Percentiles rank a stretch among this genome's conserved stretches.
Conservation (phyloP, 2,329 filamentous ascomycete genomes). For the Cladorrhinum sp. region DNA sequence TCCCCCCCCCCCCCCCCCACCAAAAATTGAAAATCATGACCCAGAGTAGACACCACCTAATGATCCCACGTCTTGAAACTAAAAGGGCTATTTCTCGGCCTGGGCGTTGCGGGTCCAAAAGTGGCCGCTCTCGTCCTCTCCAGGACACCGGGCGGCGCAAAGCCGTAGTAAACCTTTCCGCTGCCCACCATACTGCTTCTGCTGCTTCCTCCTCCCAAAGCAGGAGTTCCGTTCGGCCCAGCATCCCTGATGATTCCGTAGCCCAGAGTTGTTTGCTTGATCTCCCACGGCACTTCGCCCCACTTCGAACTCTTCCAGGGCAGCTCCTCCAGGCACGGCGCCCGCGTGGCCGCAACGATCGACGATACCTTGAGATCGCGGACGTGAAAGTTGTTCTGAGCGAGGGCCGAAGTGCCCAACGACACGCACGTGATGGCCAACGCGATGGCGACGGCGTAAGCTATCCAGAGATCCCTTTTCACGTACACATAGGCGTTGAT, state of each 20-base stretch:
- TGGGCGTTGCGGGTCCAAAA: constrained; percentile 15
- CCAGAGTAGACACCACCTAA: neutral
- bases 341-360: constrained; percentile 42
- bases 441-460: constrained; percentile 29
- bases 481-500: constrained; percentile 37
- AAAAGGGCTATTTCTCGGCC: constrained; percentile 14
- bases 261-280: constrained; percentile 25
- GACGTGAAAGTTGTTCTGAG: constrained; percentile 35
- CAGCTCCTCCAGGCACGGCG: constrained; percentile 38
- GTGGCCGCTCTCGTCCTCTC: constrained; percentile 17
- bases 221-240: constrained; percentile 10
- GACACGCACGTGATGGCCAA: constrained; percentile 29
- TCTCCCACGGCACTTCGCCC: constrained; percentile 26
- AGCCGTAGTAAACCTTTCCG: constrained; percentile 28
- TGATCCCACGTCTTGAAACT: constrained; percentile 21
- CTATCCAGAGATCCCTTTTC: constrained; percentile 34
- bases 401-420: constrained; percentile 35
- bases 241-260: constrained; percentile 26
- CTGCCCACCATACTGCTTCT: constrained; percentile 8
- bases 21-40: no score
- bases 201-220: neutral
- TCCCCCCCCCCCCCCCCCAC: no score
- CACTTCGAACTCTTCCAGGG: constrained; percentile 25
- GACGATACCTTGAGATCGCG: constrained; percentile 40
- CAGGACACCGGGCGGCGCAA: constrained; percentile 27